Percentiles rank a stretch among this genome's conserved stretches.
Conservation (phyloP, 768 basidiomycete genomes). For the Termitomyces sp. region DNA sequence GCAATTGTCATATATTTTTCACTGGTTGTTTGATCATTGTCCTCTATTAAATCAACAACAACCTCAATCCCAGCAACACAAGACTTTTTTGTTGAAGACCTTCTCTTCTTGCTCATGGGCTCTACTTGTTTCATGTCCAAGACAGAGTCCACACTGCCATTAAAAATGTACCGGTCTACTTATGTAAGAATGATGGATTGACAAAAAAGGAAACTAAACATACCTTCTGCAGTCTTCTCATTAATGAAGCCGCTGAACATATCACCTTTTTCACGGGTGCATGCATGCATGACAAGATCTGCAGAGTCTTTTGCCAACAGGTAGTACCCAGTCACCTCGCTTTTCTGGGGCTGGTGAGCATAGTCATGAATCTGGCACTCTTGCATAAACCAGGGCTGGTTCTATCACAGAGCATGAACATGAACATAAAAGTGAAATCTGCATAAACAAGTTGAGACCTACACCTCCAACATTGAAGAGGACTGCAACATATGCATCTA, state of each 20-base stretch:
- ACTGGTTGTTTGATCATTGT: background rate
- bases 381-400: conserved; percentile 14
- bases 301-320: background rate
- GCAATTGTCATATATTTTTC: background rate
- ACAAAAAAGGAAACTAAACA: no score
- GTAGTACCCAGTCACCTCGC: background rate
- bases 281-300: no score
- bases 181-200: background rate
- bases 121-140: background rate
- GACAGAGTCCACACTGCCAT: background rate
- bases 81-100: background rate
- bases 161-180: background rate
- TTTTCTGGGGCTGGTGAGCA: conserved; percentile 10
- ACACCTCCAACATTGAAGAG: conserved; percentile 18
- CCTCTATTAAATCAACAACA: background rate
- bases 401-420: background rate
- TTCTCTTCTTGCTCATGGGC: background rate
- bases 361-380: conserved; percentile 11
- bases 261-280: background rate
- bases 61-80: no score
- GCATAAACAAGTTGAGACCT: conserved; percentile 19
- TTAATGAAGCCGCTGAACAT: background rate
- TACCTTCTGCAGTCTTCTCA: background rate
- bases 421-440: background rate
- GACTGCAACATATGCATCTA: conserved; percentile 10